A percentile compares a stretch with the other conserved stretches of the same genome.
These are phyloP conservation scores for Candolleomyces eurysporus DNA, from an alignment of 768 basidiomycete genomes.

Conservation along the genomic window DNA sequence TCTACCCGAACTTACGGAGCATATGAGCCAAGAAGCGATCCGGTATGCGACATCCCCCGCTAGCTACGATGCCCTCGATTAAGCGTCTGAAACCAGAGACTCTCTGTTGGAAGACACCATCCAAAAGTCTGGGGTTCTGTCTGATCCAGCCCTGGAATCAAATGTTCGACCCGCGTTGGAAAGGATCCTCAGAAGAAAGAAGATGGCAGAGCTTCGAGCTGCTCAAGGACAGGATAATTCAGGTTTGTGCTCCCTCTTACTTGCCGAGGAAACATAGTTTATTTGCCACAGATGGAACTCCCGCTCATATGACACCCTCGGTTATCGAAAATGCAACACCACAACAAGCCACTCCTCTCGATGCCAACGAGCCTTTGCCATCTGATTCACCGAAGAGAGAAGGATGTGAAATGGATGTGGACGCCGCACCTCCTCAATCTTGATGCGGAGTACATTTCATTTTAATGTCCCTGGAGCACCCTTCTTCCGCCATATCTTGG, in stretches of 20 bases:
- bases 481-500: too few species aligned
- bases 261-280: not conserved
- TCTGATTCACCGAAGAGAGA: not conserved
- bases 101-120: conserved; percentile 64
- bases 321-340: not conserved
- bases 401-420: not conserved
- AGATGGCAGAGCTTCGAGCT: conserved; percentile 16
- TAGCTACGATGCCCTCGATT: not conserved
- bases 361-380: not conserved
- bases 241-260: not conserved
- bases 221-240: not conserved
- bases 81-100: conserved; percentile 27
- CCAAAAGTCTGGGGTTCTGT: conserved; percentile 46
- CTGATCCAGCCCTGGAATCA: conserved; percentile 45
- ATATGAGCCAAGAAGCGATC: conserved; percentile 6
- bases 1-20: conserved; percentile 2
- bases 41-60: not conserved
- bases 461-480: too few species aligned
- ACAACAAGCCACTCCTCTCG: not conserved
- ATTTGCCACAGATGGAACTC: not conserved
- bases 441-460: too few species aligned
- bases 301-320: not conserved
- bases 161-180: conserved; percentile 41
- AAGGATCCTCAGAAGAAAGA: conserved; percentile 44
- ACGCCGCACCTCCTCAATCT: not conserved